Conservation (phyloP, 208 protist genomes). For the Trypanosoma avium region DNA sequence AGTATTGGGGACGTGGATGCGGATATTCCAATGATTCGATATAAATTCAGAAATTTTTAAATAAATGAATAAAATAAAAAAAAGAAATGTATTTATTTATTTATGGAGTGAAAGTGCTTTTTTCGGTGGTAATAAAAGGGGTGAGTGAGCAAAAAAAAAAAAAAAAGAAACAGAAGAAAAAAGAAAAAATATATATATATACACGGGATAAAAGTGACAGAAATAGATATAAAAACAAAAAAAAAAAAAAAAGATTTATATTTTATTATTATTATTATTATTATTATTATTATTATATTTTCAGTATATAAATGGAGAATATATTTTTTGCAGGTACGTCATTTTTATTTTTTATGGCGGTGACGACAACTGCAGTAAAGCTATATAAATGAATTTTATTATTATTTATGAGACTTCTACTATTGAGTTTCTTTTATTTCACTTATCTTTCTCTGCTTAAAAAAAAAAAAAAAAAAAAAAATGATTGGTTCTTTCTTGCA, state of each 20-base stretch:
- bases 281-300: no score
- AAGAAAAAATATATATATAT: no score
- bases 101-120: not conserved
- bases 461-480: no score
- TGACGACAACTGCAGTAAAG: no score
- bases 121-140: not conserved
- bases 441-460: no score
- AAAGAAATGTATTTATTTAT: not conserved
- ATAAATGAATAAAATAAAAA: not conserved
- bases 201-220: no score
- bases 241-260: not conserved
- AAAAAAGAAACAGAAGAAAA: not conserved
- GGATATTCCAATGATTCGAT: conserved; percentile 83
- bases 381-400: no score
- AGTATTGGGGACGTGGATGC: conserved; percentile 78
- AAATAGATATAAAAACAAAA: no score
- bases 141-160: not conserved
- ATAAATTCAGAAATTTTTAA: conserved; percentile 60
- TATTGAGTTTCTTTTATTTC: no score
- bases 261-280: not conserved
- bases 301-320: no score
- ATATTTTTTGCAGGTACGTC: not conserved
- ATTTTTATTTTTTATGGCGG: not conserved
- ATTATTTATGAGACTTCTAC: no score
- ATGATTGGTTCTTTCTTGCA: no score